Conservation (phyloP, 2,329 filamentous ascomycete genomes). For the Sordariomycetes sp. region DNA sequence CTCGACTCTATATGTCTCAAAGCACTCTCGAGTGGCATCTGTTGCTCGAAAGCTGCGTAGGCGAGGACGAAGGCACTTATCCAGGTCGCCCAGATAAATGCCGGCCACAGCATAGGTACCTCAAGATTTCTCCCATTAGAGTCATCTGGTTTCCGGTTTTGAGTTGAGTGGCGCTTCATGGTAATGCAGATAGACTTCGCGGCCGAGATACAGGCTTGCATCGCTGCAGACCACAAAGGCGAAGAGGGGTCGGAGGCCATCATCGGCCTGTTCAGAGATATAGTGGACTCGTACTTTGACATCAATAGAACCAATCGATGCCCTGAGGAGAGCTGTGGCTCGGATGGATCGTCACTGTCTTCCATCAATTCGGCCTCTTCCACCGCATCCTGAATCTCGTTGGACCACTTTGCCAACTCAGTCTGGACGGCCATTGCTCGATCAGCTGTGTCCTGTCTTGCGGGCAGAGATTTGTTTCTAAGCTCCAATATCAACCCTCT, state of each 20-base stretch:
- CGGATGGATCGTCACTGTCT: slow-evolving; percentile 3
- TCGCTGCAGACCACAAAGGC: slow-evolving; percentile 33
- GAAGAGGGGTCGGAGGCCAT: slow-evolving; percentile 33
- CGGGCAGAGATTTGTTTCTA: slow-evolving; percentile 39
- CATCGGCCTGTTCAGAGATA: slow-evolving; percentile 40
- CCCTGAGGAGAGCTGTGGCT: slow-evolving; percentile 14
- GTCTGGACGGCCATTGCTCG: slow-evolving; percentile 35
- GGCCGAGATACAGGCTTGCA: slow-evolving; percentile 41
- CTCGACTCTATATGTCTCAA: slow-evolving; percentile 20
- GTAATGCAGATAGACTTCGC: slow-evolving; percentile 35
- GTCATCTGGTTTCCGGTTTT: slow-evolving; percentile 6
- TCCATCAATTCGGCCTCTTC: slow-evolving; percentile 22
- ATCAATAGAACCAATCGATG: slow-evolving; percentile 33
- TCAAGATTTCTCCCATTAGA: slow-evolving; percentile 5
- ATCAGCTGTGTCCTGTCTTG: slow-evolving; percentile 30
- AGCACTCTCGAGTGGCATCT: slow-evolving; percentile 26
- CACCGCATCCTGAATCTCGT: slow-evolving; percentile 39
- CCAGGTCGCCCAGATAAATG: slow-evolving; percentile 43
- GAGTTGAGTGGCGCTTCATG: slow-evolving; percentile 18
- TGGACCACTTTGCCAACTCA: slow-evolving; percentile 41
- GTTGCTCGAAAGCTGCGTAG: slow-evolving; percentile 36
- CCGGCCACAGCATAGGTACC: slow-evolving; percentile 34
- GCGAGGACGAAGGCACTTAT: slow-evolving; percentile 42
- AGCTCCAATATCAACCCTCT: slow-evolving; percentile 41
- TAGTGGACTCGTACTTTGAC: slow-evolving; percentile 38